Base-by-base conservation (phyloP, 2,329 filamentous ascomycete genomes). In the Aureobasidium sp. region DNA sequence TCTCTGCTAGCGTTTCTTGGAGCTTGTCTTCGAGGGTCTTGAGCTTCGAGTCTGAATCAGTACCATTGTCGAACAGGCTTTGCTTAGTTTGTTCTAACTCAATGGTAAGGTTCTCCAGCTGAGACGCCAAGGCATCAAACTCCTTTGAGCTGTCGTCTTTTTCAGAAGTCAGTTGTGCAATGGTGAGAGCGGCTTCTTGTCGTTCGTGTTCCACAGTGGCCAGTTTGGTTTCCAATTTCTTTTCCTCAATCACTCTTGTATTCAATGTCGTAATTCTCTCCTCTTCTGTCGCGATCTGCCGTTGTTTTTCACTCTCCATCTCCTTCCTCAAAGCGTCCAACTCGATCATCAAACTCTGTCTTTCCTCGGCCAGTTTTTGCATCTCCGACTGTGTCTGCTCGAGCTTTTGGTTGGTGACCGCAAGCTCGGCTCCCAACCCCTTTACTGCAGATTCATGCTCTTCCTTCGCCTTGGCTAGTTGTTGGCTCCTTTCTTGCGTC, bases 41-140 rank as follows among this genome's bases (percentile, higher is more conserved):
- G 46, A 60, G 47, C 58, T 60, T 51, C 19, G 47, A 47, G 19
- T 57, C 59, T 37, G 55, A 42, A 10, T 62, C 63, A 42, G 57
- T 51, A 38, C 47, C 37, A 17, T 65, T 57, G 19, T 45, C 37
- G 43, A 51, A 40, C 42, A 57, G 46, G 40, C 33, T 31, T 53
- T 47, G 38, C 40, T 62, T 60, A n/a, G 57, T 42, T 40, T 60
- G 57, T 27, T 62, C 62, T 47, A 64, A 50, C 49, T 64, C 60
- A 45, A 64, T 47, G 13, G 50, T 42, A 42, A 58, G 37, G 33
- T 60, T 57, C 9, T 61, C 59, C 45, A 64, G 11, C 23, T 38
- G 33, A 8, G 43, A 49, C 19, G 60, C 29, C 45, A 64, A 23
- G 6, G 13, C 49, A 21, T 64, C 60, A n/a, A 59, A 57, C 17